A percentile compares a stretch with the other conserved stretches of the same genome.
phyloP scores from a whole-genome alignment of 1,284 basidiomycete species.

The Apiotrichum laibachii region DNA sequence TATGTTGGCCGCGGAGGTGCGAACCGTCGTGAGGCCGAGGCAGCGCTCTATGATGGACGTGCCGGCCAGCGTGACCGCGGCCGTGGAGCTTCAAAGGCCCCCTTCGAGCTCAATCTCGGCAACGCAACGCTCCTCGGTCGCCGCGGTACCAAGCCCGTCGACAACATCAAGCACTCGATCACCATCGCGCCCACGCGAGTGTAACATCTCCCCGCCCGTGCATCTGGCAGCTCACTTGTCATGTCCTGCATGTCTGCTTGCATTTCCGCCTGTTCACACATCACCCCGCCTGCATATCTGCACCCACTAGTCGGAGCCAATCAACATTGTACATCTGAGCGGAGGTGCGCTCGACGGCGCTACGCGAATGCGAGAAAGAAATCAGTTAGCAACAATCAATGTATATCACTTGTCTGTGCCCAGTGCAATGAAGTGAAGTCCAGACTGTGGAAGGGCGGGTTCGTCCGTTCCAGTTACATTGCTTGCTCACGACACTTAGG shows the following conservation, averaged over 20 bases:
- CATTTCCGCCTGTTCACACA: too few relatives aligned
- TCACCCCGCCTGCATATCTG: too few relatives aligned
- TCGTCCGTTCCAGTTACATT: too few relatives aligned
- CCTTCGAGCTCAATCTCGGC: constrained; percentile 78
- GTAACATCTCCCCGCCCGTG: not conserved
- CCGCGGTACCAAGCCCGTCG: constrained; percentile 40
- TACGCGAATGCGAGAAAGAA: too few relatives aligned
- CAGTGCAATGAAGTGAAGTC: too few relatives aligned
- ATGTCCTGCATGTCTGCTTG: not conserved
- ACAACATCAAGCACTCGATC: not conserved
- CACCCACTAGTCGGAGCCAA: too few relatives aligned
- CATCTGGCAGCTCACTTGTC: not conserved
- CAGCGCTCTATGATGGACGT: constrained; percentile 62
- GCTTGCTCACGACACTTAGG: too few relatives aligned
- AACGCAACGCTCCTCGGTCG: constrained; percentile 75
- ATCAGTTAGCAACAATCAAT: too few relatives aligned
- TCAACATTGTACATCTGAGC: too few relatives aligned
- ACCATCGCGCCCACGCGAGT: not conserved
- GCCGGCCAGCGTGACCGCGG: constrained; percentile 69
- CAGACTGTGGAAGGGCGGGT: too few relatives aligned
- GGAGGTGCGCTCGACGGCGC: too few relatives aligned
- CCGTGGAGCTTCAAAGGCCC: constrained; percentile 27
- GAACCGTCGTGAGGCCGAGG: constrained; percentile 54
- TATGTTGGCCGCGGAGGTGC: constrained; percentile 51
- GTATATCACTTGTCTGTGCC: too few relatives aligned